Percentiles rank a stretch among this genome's conserved stretches.
phyloP scores from a whole-genome alignment of 1,139 yeast genomes.

The Pneumocystis wakefieldiae region DNA sequence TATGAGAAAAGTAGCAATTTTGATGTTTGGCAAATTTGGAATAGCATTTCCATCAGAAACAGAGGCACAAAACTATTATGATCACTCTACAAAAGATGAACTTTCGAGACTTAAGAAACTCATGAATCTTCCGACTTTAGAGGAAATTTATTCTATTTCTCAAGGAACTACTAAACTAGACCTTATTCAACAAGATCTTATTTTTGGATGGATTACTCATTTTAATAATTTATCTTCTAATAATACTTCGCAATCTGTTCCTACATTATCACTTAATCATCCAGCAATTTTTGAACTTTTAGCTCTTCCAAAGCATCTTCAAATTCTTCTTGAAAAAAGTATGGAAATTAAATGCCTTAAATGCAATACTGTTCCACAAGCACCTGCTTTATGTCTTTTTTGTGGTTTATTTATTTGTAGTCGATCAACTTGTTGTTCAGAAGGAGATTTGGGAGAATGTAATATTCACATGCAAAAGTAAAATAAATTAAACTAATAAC shows the following conservation, averaged over 20 bases:
- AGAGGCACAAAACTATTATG: conserved; percentile 24
- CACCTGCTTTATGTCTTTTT: conserved; percentile 76
- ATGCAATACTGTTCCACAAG: conserved; percentile 34
- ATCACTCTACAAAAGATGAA: conserved; percentile 18
- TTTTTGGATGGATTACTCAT: conserved; percentile 1
- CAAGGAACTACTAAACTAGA: background rate
- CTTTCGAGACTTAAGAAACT: conserved; percentile 42
- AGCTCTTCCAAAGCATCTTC: conserved; percentile 11
- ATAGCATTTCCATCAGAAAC: conserved; percentile 31
- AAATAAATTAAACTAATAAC: background rate
- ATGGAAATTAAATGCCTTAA: conserved; percentile 18
- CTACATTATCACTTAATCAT: background rate
- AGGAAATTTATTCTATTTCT: conserved; percentile 16
- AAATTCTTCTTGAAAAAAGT: conserved; percentile 9
- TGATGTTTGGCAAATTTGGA: conserved; percentile 44
- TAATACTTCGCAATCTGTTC: background rate
- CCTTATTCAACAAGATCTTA: conserved; percentile 1
- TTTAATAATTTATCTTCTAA: conserved; percentile 1
- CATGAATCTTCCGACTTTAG: conserved; percentile 36
- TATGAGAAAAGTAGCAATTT: conserved; percentile 50
- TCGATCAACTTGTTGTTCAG: conserved; percentile 41
- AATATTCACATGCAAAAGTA: conserved; percentile 7
- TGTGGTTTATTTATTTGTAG: conserved; percentile 60
- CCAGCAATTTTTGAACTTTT: conserved; percentile 7
- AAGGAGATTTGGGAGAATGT: conserved; percentile 12